phyloP scores from a whole-genome alignment of 192 early-diverging fungal species.

The Rhizophagus clarus region DNA sequence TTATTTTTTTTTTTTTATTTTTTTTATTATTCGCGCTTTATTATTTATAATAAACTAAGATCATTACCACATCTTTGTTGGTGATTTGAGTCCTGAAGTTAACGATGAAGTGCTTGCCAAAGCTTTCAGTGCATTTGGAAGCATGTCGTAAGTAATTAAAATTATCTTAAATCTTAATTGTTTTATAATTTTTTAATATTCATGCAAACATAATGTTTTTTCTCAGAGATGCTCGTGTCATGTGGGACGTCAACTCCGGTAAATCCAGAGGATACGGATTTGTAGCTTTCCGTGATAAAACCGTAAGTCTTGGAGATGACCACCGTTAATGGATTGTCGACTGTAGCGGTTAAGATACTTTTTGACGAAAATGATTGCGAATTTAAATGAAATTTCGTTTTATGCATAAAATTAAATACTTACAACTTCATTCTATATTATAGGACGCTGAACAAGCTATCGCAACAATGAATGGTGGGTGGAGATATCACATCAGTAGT shows the following conservation, averaged over 20 bases:
- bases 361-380: neutral
- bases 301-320: constrained; percentile 37
- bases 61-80: constrained; percentile 92
- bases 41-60: constrained; percentile 32
- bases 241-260: constrained; percentile 89
- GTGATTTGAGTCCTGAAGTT: constrained; percentile 89
- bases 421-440: constrained; percentile 7
- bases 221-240: constrained; percentile 83
- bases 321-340: neutral
- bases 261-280: constrained; percentile 94
- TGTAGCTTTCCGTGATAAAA: constrained; percentile 85
- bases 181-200: neutral
- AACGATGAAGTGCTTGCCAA: constrained; percentile 78
- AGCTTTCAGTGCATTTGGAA: constrained; percentile 74
- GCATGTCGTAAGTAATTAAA: constrained; percentile 66
- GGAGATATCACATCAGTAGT: too few species aligned
- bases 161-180: neutral
- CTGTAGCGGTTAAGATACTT: constrained; percentile 3
- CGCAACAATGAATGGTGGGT: constrained; percentile 77
- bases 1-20: too few species aligned
- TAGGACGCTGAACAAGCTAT: constrained; percentile 88
- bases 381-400: neutral
- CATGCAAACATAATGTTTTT: neutral
- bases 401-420: neutral
- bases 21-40: constrained; percentile 4